A percentile compares a stretch with the other conserved stretches of the same genome.
phyloP scores from a whole-genome alignment of 31 red algal genomes.

The Odonthalia washingtoniensis region DNA sequence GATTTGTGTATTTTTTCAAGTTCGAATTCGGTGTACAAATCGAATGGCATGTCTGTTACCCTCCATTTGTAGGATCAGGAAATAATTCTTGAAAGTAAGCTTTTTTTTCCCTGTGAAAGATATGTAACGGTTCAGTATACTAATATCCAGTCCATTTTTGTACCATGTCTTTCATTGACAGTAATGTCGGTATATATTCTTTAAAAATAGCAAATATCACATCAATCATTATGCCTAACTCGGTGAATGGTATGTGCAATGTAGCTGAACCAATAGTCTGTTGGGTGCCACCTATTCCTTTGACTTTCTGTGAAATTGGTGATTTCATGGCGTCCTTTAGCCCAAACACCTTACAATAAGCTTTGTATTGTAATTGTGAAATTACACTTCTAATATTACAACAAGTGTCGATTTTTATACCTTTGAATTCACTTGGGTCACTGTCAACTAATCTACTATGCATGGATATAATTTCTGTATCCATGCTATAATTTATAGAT shows the following conservation, averaged over 20 bases:
- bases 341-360: background rate
- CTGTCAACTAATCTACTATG: background rate
- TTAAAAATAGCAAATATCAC: constrained; percentile 21
- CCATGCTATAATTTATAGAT: background rate
- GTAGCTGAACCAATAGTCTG: background rate
- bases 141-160: background rate
- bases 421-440: background rate
- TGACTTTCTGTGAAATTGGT: background rate
- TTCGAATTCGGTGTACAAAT: constrained; percentile 34
- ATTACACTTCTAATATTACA: background rate
- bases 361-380: background rate
- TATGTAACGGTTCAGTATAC: no score
- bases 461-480: background rate
- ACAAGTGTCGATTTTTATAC: background rate
- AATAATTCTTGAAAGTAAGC: constrained; percentile 8
- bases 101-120: background rate
- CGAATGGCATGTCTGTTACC: background rate
- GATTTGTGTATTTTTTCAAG: background rate
- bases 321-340: background rate
- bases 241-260: constrained; percentile 33
- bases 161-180: constrained; percentile 23
- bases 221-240: constrained; percentile 22
- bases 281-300: constrained; percentile 11
- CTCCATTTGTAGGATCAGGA: constrained; percentile 31
- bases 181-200: background rate